These are phyloP conservation scores for Cyclocybe aegerita DNA, from an alignment of 768 basidiomycete genomes.

Conservation along the genomic window DNA sequence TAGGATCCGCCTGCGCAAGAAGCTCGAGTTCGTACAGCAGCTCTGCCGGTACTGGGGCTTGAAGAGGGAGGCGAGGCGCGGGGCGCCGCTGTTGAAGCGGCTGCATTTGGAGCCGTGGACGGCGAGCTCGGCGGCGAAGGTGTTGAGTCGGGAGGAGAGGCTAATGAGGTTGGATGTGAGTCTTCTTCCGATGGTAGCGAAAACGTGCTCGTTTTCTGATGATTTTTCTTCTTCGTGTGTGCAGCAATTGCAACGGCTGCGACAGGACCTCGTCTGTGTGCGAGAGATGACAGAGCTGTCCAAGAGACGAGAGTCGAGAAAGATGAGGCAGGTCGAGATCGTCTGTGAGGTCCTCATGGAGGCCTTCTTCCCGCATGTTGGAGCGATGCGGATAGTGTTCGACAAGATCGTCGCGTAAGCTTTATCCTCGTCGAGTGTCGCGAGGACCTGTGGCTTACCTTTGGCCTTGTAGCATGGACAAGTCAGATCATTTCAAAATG, in stretches of 20 bases:
- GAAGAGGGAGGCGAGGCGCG: constrained; percentile 90
- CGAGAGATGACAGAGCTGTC: constrained; percentile 64
- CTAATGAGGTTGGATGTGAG: constrained; percentile 77
- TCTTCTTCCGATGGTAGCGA: neutral
- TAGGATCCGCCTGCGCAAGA: constrained; percentile 72
- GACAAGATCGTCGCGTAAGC: constrained; percentile 71
- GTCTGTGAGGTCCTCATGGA: constrained; percentile 64
- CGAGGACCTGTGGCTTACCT: neutral
- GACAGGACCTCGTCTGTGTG: constrained; percentile 76
- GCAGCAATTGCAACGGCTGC: constrained; percentile 59
- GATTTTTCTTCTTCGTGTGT: neutral
- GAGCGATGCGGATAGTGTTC: constrained; percentile 59
- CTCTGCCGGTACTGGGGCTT: constrained; percentile 96
- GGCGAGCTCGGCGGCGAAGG: constrained; percentile 59
- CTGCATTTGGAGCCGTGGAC: constrained; percentile 98
- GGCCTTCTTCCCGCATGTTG: constrained; percentile 68
- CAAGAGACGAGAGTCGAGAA: constrained; percentile 79
- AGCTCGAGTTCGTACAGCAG: constrained; percentile 69
- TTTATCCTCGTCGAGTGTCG: neutral
- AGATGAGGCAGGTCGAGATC: constrained; percentile 65
- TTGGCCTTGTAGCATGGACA: constrained; percentile 56
- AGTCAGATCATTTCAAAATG: constrained; percentile 72
- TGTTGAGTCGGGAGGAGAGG: constrained; percentile 83
- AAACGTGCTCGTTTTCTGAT: neutral
- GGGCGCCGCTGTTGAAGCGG: constrained; percentile 90